Base-by-base conservation (phyloP, 768 basidiomycete species). In the Psilocybe subaeruginosa region DNA sequence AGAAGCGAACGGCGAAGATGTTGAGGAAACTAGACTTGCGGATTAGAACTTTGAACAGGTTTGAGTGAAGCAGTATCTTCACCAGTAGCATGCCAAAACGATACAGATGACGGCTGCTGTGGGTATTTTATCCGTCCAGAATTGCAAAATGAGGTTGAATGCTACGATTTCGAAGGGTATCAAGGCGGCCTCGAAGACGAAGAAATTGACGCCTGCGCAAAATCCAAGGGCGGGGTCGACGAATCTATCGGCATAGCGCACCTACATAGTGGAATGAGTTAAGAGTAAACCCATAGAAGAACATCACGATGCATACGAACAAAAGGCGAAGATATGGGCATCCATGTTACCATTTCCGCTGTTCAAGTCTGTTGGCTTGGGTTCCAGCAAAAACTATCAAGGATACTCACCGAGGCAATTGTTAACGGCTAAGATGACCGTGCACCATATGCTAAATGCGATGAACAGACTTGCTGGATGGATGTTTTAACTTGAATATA, bases 321-420 rank as follows among this genome's bases (percentile, higher is more conserved):
- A 70, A 91, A 92, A 4, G 89, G 87, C 4, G 91, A 90, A 5
- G 89, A 85, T 64, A 92, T 86, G 4, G 91, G 91, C 4, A 90
- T 90, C 76, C 85, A 88, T n/a, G 87, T 84, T 31, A 90, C 89
- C 91, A 92, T 92, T 73, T 93, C 91, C 39, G 89, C 91, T 83
- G 23, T 52, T 30, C 19, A 63, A 17, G 31, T 27, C 47, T 76
- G 56, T 77, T 68, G 37, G 16, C 3, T 16, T 27, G 71, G 69
- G 49, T 41, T n/a, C 39, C 53, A 33, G 14, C n/a, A 30, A 43
- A 35, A 16, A 29, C 51, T 29, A 37, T 35, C 11, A 31, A 16
- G 52, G 46, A 12, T 48, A 69, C 78, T 19, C 61, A 80, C 77
- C 70, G 2, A 78, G 71, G 57, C 82, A 85, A 54, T 80, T 81